phyloP scores from a whole-genome alignment of 257 asterid species.

The Rhazya stricta region DNA sequence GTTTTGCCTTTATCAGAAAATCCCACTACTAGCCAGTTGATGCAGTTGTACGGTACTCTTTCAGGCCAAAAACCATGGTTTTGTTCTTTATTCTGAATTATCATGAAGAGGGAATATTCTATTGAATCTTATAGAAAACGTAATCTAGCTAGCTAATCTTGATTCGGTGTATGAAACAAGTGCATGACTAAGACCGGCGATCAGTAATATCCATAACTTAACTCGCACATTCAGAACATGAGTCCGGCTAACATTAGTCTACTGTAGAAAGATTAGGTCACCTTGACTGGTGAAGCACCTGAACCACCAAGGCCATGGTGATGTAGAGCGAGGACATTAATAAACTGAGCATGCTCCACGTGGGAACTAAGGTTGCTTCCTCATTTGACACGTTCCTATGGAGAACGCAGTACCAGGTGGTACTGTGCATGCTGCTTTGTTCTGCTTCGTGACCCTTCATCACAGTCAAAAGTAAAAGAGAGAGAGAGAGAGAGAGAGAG shows the following conservation, averaged over 20 bases:
- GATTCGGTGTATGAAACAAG: too few relatives aligned
- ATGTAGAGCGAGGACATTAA: neutral
- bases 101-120: too few relatives aligned
- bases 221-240: neutral
- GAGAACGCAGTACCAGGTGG: constrained; percentile 7
- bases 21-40: too few relatives aligned
- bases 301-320: neutral
- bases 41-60: too few relatives aligned
- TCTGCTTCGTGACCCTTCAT: neutral
- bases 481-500: neutral
- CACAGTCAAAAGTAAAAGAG: neutral
- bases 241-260: neutral
- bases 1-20: too few relatives aligned
- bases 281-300: neutral
- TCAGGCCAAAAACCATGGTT: too few relatives aligned
- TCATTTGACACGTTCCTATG: neutral
- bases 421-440: neutral
- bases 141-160: too few relatives aligned
- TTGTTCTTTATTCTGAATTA: too few relatives aligned
- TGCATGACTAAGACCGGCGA: neutral
- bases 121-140: too few relatives aligned
- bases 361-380: neutral
- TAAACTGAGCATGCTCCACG: constrained; percentile 6
- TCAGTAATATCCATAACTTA: too few relatives aligned
- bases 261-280: neutral